phyloP scores from a whole-genome alignment of 371 early-diverging fungal genomes.

The Rhizopus microsporus region DNA sequence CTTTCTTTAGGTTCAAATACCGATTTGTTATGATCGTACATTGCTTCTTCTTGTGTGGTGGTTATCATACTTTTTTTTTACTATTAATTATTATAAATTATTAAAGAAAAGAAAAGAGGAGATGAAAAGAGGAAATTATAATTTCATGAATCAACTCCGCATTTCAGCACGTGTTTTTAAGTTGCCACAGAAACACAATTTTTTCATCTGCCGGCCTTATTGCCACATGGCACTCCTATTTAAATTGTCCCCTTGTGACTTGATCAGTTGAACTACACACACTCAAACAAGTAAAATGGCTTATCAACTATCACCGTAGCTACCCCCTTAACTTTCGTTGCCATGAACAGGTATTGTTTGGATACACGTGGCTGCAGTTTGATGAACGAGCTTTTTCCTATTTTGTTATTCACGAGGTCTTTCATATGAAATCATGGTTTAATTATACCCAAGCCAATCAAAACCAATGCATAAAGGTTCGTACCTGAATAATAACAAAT shows the following conservation, averaged over 20 bases:
- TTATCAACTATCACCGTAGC: too few relatives aligned
- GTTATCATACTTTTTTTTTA: too few relatives aligned
- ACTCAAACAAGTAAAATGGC: too few relatives aligned
- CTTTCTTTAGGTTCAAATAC: constrained; percentile 9
- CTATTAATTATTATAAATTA: too few relatives aligned
- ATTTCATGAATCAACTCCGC: background rate
- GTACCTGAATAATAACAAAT: too few relatives aligned
- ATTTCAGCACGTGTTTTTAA: background rate
- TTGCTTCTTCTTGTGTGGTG: too few relatives aligned
- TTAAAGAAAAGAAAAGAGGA: constrained; percentile 1
- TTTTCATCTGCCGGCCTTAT: background rate
- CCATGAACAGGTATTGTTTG: too few relatives aligned
- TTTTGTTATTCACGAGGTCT: background rate
- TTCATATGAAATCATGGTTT: background rate
- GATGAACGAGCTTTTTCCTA: background rate
- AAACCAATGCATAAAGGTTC: background rate
- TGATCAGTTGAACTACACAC: too few relatives aligned
- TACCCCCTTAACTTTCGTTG: too few relatives aligned
- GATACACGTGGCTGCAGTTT: too few relatives aligned
- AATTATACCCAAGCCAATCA: background rate
- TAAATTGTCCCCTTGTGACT: too few relatives aligned
- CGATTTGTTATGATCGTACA: background rate
- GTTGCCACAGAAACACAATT: background rate
- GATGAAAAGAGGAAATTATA: background rate
- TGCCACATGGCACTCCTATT: background rate